These are phyloP conservation scores for Endocladia muricata DNA, from an alignment of 31 red algal species.

Conservation along the genomic window DNA sequence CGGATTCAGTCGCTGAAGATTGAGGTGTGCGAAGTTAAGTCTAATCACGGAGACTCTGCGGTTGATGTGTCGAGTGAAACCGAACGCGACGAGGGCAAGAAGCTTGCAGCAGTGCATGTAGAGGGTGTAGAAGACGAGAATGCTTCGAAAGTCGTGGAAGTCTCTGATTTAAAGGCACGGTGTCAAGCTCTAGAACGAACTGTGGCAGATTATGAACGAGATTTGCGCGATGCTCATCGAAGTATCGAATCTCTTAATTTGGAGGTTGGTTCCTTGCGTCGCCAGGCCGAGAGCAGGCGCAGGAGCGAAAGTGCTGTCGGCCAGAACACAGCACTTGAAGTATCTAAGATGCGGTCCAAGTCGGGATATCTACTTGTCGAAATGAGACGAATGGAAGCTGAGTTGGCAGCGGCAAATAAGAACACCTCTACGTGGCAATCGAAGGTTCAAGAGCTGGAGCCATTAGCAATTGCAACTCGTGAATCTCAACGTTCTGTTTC, in stretches of 20 bases:
- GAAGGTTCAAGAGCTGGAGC: background rate
- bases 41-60: too few species aligned
- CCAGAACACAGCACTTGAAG: background rate
- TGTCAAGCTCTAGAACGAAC: background rate
- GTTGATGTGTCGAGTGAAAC: too few species aligned
- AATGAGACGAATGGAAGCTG: background rate
- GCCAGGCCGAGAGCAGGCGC: background rate
- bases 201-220: constrained; percentile 7
- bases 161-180: background rate
- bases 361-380: background rate
- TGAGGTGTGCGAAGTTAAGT: background rate
- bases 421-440: background rate
- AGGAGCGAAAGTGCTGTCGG: background rate
- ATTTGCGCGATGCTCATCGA: background rate
- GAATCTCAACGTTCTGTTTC: background rate
- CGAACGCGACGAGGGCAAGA: background rate
- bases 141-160: constrained; percentile 1
- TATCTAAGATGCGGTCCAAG: background rate
- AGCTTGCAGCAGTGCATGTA: background rate
- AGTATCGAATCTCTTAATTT: constrained; percentile 5
- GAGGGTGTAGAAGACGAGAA: background rate
- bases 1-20: constrained; percentile 4
- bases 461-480: background rate
- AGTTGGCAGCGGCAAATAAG: background rate
- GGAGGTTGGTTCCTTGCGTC: background rate